Evolutionary conservation across 331 rosid genomes (phyloP), one percentile per base, ranked within the genome.

Genomic region (Pyrus hybrid): DNA sequence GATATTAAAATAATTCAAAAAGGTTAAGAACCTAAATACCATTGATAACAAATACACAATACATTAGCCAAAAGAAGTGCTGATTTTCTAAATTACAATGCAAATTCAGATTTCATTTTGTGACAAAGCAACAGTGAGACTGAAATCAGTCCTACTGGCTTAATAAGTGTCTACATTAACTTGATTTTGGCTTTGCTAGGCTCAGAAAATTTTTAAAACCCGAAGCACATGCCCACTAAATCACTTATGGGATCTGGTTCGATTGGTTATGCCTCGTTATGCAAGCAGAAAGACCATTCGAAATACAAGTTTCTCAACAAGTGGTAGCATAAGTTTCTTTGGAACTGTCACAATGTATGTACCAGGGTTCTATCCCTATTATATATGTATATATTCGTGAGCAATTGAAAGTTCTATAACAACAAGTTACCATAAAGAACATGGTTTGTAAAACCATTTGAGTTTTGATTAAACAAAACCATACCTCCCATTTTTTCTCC

Each of bases 401-500:
- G 45, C 45, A 10, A 41, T 41, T 41, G 47, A 3, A 41, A 11
- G 14, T 41, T 41, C 14, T 3, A 41, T 41, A 41, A 11, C 5
- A 41, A 11, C 47, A 41, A 41, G 0, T 41, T 41, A 41, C 47
- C 14, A 41, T 41, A 41, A 41, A 41, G 47, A 41, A 41, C 47
- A 41, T 41, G 0, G 47, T 41, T 41, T 41, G 3, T 3, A 4
- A 41, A 41, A 41, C 47, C 47, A 41, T 41, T 41, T 3, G 47
- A 11, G 47, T 41, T 41, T 41, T 58, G 25, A 57, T 60, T 18
- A 60, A 17, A 37, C 28, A 35, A 37, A 41, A 13, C 76, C 86
- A 7, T 77, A 89, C 97, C 97, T 83, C 76, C 84, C 80, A 91
- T 79, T 69, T 79, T 81, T 65, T 86, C 90, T 20, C 86, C 89